phyloP scores from a whole-genome alignment of 2,329 filamentous ascomycete species.

The Eutypa lata region DNA sequence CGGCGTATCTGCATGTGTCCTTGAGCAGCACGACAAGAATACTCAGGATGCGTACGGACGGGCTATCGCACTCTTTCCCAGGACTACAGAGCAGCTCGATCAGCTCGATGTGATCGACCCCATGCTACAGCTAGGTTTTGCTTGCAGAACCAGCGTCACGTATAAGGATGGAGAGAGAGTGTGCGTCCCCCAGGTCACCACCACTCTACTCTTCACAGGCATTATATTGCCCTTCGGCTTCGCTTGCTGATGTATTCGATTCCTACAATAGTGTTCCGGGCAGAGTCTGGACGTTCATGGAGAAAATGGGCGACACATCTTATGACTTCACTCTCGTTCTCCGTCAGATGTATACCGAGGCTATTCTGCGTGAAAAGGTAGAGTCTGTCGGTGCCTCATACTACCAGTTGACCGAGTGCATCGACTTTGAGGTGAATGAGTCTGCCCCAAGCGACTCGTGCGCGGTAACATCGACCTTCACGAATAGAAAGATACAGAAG shows the following conservation, averaged over 20 bases:
- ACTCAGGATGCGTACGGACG: conserved; percentile 50
- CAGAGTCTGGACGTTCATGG: conserved; percentile 51
- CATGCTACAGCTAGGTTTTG: conserved; percentile 50
- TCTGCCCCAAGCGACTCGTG: conserved; percentile 7
- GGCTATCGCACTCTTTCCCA: conserved; percentile 51
- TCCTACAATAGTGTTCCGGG: conserved; percentile 23
- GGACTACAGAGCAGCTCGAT: conserved; percentile 49
- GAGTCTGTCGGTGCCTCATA: too few species aligned
- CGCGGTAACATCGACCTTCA: conserved; percentile 23
- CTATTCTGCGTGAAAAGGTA: conserved; percentile 44
- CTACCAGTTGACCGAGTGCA: too few species aligned
- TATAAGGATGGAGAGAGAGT: conserved; percentile 31
- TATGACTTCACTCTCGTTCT: conserved; percentile 53
- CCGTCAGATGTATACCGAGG: conserved; percentile 53
- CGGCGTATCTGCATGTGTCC: conserved; percentile 39
- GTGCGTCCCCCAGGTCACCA: neutral
- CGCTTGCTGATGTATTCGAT: too few species aligned
- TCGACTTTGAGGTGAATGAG: conserved; percentile 26
- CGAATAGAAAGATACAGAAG: conserved; percentile 5
- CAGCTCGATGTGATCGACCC: conserved; percentile 47
- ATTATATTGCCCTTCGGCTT: too few species aligned
- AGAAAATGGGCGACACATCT: conserved; percentile 47
- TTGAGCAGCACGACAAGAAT: conserved; percentile 47
- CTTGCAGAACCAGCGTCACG: conserved; percentile 45
- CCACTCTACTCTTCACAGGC: too few species aligned